These are phyloP conservation scores for Coleophoma cylindrospora DNA, from an alignment of 2,329 filamentous ascomycete species.

Conservation along the genomic window DNA sequence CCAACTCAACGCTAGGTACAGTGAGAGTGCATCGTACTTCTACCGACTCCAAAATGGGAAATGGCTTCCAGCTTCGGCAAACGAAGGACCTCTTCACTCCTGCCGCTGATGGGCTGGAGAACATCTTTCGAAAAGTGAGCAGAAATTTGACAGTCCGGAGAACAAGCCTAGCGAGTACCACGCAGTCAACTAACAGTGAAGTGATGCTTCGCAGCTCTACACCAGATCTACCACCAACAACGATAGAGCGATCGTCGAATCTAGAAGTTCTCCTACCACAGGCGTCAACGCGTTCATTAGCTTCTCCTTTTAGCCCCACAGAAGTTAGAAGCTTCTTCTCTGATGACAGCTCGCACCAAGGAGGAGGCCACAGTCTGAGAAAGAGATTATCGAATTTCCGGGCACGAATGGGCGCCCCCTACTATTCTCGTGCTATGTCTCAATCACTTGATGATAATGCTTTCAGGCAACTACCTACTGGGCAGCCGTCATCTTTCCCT, in stretches of 20 bases:
- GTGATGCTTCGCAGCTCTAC: too few relatives aligned
- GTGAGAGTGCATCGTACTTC: conserved; percentile 20
- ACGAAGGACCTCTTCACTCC: conserved; percentile 27
- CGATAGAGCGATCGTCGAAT: not conserved
- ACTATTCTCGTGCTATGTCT: conserved; percentile 14
- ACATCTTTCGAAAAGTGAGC: conserved; percentile 24
- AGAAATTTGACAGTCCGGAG: conserved; percentile 20
- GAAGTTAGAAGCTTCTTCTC: conserved; percentile 31
- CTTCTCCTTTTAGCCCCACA: conserved; percentile 12
- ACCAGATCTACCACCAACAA: too few relatives aligned
- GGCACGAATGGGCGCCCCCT: conserved; percentile 19
- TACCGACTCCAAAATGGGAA: conserved; percentile 9
- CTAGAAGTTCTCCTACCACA: not conserved
- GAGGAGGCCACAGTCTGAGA: conserved; percentile 15
- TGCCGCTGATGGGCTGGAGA: conserved; percentile 16
- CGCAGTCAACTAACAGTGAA: too few relatives aligned
- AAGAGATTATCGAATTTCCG: conserved; percentile 21
- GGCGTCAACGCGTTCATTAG: conserved; percentile 4
- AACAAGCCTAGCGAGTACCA: conserved; percentile 13
- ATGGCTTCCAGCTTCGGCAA: conserved; percentile 19
- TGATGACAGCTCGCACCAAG: conserved; percentile 29
- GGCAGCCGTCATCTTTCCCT: conserved; percentile 5
- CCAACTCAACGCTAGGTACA: conserved; percentile 21
- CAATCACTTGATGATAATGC: conserved; percentile 23
- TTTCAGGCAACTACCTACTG: conserved; percentile 13